phyloP scores from a whole-genome alignment of 305 asterid species.

The Solanum hybrid region DNA sequence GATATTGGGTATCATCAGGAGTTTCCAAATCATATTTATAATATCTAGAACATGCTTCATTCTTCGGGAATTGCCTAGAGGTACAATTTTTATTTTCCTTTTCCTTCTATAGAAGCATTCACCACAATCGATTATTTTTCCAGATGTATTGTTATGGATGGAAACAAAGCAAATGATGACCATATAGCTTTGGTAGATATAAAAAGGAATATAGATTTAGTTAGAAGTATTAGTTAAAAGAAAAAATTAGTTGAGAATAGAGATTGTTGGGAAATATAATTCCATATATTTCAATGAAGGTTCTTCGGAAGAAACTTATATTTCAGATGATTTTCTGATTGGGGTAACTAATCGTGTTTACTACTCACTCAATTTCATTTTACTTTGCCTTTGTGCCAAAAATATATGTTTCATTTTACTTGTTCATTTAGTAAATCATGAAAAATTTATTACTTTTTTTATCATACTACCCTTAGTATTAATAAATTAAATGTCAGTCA shows the following conservation, averaged over 20 bases:
- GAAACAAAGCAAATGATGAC: neutral
- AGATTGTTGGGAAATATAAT: neutral
- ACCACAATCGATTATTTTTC: neutral
- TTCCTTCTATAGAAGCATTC: neutral
- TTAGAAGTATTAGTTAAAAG: slow-evolving; percentile 51
- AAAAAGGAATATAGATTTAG: slow-evolving; percentile 13
- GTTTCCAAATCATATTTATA: no score
- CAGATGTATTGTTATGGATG: neutral
- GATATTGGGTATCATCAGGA: no score
- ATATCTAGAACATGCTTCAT: no score
- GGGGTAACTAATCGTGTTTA: neutral
- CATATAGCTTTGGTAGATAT: neutral
- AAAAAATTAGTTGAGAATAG: slow-evolving; percentile 5
- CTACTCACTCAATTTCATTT: neutral
- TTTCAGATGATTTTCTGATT: neutral
- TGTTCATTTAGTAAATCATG: no score
- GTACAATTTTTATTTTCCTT: neutral
- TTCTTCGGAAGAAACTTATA: neutral
- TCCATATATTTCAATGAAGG: neutral
- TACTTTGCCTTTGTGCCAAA: neutral
- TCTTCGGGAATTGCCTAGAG: no score
- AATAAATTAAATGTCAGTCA: no score
- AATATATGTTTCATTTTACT: neutral
- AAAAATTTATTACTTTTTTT: no score
- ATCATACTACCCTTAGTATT: no score